Conservation (phyloP, 805 yeast genomes). For the Ogataea wickerhamii region DNA sequence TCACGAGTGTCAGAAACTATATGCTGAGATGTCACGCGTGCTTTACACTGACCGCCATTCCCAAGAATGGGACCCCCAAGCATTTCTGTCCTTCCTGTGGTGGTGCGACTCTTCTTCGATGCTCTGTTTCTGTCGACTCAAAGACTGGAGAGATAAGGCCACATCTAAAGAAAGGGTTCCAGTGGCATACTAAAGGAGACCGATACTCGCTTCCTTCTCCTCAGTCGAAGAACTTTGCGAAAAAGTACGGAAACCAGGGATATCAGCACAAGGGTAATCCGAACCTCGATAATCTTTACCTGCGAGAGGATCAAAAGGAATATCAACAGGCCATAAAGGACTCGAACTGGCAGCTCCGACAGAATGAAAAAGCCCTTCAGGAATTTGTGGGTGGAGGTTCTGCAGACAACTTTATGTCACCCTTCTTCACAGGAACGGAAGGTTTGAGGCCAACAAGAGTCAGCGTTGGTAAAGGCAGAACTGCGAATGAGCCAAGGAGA, state of each 20-base stretch:
- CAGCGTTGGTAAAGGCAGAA: conserved; percentile 80
- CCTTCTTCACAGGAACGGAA: conserved; percentile 70
- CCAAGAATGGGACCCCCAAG: conserved; percentile 68
- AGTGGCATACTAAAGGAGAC: conserved; percentile 90
- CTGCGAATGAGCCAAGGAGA: conserved; percentile 48
- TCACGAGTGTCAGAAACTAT: conserved; percentile 80
- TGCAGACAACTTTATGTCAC: conserved; percentile 82
- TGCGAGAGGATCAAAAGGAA: conserved; percentile 93
- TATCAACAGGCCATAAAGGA: conserved; percentile 83
- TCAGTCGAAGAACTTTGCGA: conserved; percentile 67
- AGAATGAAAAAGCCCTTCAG: conserved; percentile 78
- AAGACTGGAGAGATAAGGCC: conserved; percentile 80
- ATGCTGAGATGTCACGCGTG: conserved; percentile 98
- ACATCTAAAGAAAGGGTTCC: conserved; percentile 85
- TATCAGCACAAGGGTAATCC: conserved; percentile 65
- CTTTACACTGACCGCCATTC: conserved; percentile 75
- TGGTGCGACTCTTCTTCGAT: conserved; percentile 82
- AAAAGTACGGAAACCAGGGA: conserved; percentile 74
- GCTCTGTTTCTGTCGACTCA: conserved; percentile 82
- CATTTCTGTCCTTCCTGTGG: conserved; percentile 97
- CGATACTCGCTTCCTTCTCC: conserved; percentile 84
- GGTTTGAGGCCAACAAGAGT: conserved; percentile 54
- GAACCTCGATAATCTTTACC: conserved; percentile 50
- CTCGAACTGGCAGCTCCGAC: conserved; percentile 81
- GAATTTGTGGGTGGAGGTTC: conserved; percentile 96